Conservation (phyloP, 441 rosid genomes). For the Viola pubescens region DNA sequence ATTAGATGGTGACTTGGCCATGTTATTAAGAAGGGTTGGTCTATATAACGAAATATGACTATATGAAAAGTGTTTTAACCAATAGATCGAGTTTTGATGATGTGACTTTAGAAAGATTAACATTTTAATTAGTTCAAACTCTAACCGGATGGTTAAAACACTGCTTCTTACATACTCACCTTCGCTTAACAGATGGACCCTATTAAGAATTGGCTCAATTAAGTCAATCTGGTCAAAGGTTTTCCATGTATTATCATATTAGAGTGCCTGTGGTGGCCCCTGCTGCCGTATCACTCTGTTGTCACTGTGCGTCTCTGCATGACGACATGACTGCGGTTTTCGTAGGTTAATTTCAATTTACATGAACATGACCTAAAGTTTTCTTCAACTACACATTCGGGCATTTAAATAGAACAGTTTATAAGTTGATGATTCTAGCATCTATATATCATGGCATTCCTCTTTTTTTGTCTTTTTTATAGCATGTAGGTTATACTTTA, state of each 20-base stretch:
- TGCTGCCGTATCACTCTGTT: neutral
- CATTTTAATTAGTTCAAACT: too few species aligned
- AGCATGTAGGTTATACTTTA: neutral
- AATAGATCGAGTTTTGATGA: too few species aligned
- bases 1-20: too few species aligned
- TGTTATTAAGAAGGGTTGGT: too few species aligned
- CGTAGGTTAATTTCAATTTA: neutral
- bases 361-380: neutral
- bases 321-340: neutral
- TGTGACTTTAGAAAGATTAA: too few species aligned
- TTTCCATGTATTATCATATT: neutral
- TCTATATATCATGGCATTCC: neutral
- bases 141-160: too few species aligned
- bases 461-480: neutral
- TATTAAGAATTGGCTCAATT: too few species aligned
- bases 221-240: too few species aligned
- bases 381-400: neutral
- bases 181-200: too few species aligned
- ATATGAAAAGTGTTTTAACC: too few species aligned
- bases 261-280: neutral
- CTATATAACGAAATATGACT: too few species aligned
- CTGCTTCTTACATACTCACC: too few species aligned
- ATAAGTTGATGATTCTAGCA: neutral
- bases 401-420: slow-evolving; percentile 2
- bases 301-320: neutral